Evolutionary conservation across 805 yeast species (phyloP).

Genomic region (Lachancea nothofagi): DNA sequence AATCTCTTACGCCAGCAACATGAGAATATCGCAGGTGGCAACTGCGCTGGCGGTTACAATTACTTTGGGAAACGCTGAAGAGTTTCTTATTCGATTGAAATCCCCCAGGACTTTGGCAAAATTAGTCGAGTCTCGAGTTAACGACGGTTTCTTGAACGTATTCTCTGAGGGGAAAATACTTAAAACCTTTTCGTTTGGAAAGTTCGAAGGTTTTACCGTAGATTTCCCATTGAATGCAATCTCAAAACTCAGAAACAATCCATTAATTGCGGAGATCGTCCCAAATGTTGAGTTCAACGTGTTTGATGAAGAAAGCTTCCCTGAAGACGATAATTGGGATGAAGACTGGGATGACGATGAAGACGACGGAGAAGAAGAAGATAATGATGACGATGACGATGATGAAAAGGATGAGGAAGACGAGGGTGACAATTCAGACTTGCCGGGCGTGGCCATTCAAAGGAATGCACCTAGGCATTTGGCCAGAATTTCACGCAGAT

Average conservation of each 20-base stretch:
- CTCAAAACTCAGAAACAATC: slow-evolving; percentile 47
- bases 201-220: slow-evolving; percentile 66
- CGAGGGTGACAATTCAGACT: slow-evolving; percentile 6
- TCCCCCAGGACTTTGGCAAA: slow-evolving; percentile 44
- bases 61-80: slow-evolving; percentile 15
- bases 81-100: slow-evolving; percentile 49
- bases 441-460: slow-evolving; percentile 26
- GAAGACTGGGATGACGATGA: slow-evolving; percentile 21
- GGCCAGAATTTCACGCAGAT: slow-evolving; percentile 53
- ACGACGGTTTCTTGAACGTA: slow-evolving; percentile 32
- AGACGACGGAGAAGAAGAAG: slow-evolving; percentile 13
- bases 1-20: not conserved
- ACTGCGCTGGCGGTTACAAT: slow-evolving; percentile 4
- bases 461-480: slow-evolving; percentile 59
- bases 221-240: slow-evolving; percentile 46
- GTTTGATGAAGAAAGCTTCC: slow-evolving; percentile 32
- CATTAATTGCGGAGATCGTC: slow-evolving; percentile 61
- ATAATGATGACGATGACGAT: slow-evolving; percentile 11
- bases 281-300: slow-evolving; percentile 61
- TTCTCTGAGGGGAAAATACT: slow-evolving; percentile 43
- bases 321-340: slow-evolving; percentile 9
- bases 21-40: slow-evolving; percentile 1
- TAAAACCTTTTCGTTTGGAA: slow-evolving; percentile 58
- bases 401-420: slow-evolving; percentile 11
- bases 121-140: slow-evolving; percentile 42